Evolutionary conservation across 164 flowering plant genomes (phyloP), one percentile per base, ranked within the genome.

Genomic region (Cinnamomum micranthum): DNA sequence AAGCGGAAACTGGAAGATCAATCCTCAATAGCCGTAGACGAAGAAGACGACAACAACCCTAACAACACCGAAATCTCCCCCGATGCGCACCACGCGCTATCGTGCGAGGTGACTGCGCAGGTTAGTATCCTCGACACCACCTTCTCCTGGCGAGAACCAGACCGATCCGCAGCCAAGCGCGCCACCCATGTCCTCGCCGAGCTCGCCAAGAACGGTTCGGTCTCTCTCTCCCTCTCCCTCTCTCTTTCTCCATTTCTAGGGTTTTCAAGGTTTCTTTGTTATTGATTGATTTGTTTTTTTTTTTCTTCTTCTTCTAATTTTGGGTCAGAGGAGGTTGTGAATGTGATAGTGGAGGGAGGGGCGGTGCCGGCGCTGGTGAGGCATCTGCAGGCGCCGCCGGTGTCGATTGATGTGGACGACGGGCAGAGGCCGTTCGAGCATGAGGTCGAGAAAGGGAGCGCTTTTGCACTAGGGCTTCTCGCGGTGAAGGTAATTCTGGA

Each of bases 391-490:
- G 80, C 89, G 25, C 96, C 98, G 24, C 85, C 87, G 24, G 52
- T 24, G 31, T 47, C 9, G 2, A 68, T 78, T 50, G 91, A 69
- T 12, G 47, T 41, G 47, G 88, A 84, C 28, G 79, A 68, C 23
- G 76, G 69, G 25, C 50, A 67, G 65, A 89, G 79, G 90, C 90
- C 92, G 25, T 82, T 79, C 65, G 98, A 91, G 85, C 95, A 90
- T 50, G 98, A 93, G 77, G 98, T 93, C 11, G 98, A 91, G 88
- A 91, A 91, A 73, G 97, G 92, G 27, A 84, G 93, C 70, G 97
- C 97, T 12, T 93, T 93, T 72, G 93, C 92, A 6, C 83, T 93
- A 1, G 94, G 98, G 10, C 93, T 91, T 71, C 93, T 93, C 24
- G 94, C 98, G 31, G 91, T 93, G 1, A 93, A 91, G 97, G 97